Percentiles rank a stretch among this genome's conserved stretches.
Evolutionary conservation across 169 alveolate species (phyloP).

Genomic region (Cryptosporidium tyzzeri): DNA sequence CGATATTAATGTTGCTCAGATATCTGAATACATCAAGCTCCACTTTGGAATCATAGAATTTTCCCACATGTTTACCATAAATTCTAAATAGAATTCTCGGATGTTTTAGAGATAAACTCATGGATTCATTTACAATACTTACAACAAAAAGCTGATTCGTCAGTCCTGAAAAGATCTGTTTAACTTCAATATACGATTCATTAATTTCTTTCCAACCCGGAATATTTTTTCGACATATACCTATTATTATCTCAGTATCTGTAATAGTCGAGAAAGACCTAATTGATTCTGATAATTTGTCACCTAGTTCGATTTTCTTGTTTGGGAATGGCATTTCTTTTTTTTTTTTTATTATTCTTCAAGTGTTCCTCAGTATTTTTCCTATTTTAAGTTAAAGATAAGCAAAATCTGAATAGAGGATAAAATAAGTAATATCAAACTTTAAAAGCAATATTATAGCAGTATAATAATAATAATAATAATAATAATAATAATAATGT

Average conservation of each 20-base stretch:
- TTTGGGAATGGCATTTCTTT: slow-evolving; percentile 62
- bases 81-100: slow-evolving; percentile 81
- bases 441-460: not conserved
- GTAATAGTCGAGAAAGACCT: slow-evolving; percentile 79
- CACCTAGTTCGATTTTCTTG: slow-evolving; percentile 33
- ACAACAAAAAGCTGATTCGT: slow-evolving; percentile 82
- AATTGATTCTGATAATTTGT: slow-evolving; percentile 43
- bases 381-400: not conserved
- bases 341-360: not conserved
- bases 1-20: slow-evolving; percentile 80
- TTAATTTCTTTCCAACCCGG: slow-evolving; percentile 78
- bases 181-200: slow-evolving; percentile 77
- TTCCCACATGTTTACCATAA: slow-evolving; percentile 80
- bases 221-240: slow-evolving; percentile 77
- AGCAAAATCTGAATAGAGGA: not conserved
- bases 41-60: slow-evolving; percentile 80
- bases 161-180: slow-evolving; percentile 80
- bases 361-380: not conserved
- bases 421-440: not conserved
- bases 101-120: slow-evolving; percentile 51
- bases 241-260: slow-evolving; percentile 79
- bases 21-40: slow-evolving; percentile 83
- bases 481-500: too few relatives aligned
- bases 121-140: slow-evolving; percentile 60
- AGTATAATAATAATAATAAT: not conserved